Evolutionary conservation across 176 grass and related monocot genomes (phyloP).

Genomic region (Ampelocalamus luodianensis): DNA sequence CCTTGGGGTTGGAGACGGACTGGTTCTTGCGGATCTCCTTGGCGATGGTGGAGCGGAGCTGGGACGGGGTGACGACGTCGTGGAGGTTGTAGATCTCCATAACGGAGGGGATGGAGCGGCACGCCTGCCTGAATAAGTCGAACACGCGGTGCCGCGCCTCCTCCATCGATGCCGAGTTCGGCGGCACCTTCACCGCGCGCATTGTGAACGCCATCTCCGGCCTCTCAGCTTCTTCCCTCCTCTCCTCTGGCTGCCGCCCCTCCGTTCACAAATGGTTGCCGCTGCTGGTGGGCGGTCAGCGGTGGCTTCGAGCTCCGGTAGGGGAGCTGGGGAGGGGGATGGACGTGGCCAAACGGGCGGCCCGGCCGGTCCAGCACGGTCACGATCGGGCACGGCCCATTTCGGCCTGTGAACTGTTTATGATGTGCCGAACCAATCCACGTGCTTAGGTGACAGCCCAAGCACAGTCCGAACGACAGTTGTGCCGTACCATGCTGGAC

Average conservation of each 20-base stretch:
- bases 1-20: slow-evolving; percentile 72
- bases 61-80: slow-evolving; percentile 75
- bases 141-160: slow-evolving; percentile 80
- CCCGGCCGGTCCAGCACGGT: too few relatives aligned
- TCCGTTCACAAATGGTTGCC: neutral
- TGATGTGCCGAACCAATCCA: too few relatives aligned
- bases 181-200: slow-evolving; percentile 80
- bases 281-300: slow-evolving; percentile 7
- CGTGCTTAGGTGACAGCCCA: too few relatives aligned
- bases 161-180: slow-evolving; percentile 71
- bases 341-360: too few relatives aligned
- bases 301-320: neutral
- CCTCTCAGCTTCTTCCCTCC: neutral
- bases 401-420: too few relatives aligned
- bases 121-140: slow-evolving; percentile 92
- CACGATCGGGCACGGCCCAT: too few relatives aligned
- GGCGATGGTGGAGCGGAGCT: slow-evolving; percentile 83
- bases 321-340: too few relatives aligned
- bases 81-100: slow-evolving; percentile 95
- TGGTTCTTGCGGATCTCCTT: slow-evolving; percentile 78
- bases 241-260: neutral
- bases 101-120: slow-evolving; percentile 75
- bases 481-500: too few relatives aligned
- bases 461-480: too few relatives aligned
- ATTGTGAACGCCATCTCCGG: slow-evolving; percentile 67